phyloP scores from a whole-genome alignment of 345 rosid species.

The Populus euphratica region DNA sequence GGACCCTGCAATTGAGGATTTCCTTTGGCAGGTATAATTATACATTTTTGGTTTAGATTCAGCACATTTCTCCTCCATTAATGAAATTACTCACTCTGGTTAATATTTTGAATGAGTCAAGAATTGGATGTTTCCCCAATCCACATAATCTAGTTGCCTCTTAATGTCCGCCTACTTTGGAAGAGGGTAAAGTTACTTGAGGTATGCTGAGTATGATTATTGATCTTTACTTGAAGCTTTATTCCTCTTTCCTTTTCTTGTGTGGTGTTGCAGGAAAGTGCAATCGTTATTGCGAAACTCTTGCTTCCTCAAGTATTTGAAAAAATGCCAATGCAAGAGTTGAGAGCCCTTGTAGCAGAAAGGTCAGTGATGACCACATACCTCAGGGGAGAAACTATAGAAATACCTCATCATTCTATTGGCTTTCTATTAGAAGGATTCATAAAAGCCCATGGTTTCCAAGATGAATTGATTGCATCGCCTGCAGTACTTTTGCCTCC shows the following conservation, averaged over 20 bases:
- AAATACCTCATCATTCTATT: constrained; percentile 51
- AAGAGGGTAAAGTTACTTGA: not conserved
- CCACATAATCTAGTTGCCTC: not conserved
- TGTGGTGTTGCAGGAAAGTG: constrained; percentile 65
- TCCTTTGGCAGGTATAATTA: constrained; percentile 79
- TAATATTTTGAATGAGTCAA: not conserved
- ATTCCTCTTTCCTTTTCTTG: not conserved
- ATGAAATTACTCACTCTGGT: not conserved
- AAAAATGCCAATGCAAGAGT: constrained; percentile 66
- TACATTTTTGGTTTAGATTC: not conserved
- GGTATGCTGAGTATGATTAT: not conserved
- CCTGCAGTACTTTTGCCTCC: constrained; percentile 62
- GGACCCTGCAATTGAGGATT: constrained; percentile 63
- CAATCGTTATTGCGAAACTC: constrained; percentile 66
- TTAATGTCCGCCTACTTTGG: not conserved
- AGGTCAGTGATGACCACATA: constrained; percentile 56
- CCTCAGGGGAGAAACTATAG: constrained; percentile 65
- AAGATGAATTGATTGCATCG: constrained; percentile 55
- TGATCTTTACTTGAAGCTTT: not conserved
- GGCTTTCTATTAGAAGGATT: constrained; percentile 85
- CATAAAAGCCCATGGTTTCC: constrained; percentile 48
- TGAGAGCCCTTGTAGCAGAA: constrained; percentile 69
- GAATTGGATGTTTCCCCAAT: not conserved
- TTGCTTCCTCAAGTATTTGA: constrained; percentile 89
- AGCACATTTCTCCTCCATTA: not conserved